Percentiles rank a stretch among this genome's conserved stretches.
These are phyloP conservation scores for Malassezia sp. DNA, from an alignment of 1,284 basidiomycete genomes.

Conservation along the genomic window DNA sequence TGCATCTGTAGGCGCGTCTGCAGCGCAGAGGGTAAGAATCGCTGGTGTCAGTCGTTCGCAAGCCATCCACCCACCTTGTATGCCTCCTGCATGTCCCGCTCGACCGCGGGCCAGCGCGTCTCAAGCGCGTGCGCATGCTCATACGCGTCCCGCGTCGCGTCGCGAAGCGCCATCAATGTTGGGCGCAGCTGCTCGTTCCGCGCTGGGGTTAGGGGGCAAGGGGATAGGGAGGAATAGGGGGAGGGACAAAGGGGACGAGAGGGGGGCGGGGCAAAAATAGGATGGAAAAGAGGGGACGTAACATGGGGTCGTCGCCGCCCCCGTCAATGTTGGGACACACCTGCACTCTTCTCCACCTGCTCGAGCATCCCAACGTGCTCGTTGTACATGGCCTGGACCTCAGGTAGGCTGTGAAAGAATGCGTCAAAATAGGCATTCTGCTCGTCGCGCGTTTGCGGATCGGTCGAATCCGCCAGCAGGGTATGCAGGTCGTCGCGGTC, in stretches of 20 bases:
- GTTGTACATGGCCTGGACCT: conserved; percentile 20
- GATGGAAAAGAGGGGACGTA: not conserved
- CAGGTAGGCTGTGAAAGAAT: conserved; percentile 23
- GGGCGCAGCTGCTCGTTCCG: conserved; percentile 27
- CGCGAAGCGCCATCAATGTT: conserved; percentile 25
- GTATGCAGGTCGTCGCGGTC: conserved; percentile 25
- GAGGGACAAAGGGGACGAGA: not conserved
- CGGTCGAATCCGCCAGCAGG: conserved; percentile 15
- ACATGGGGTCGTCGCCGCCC: not conserved
- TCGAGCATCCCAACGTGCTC: conserved; percentile 23
- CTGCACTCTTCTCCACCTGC: conserved; percentile 25
- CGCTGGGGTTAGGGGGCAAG: not conserved
- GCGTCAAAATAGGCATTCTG: conserved; percentile 27
- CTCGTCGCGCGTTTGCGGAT: not conserved
- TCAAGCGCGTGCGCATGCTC: conserved; percentile 26
- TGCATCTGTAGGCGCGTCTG: conserved; percentile 25
- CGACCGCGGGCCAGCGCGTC: conserved; percentile 20
- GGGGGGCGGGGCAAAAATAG: not conserved
- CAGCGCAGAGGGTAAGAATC: conserved; percentile 31
- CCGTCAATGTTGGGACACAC: no score
- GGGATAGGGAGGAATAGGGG: no score
- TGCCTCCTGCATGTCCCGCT: conserved; percentile 24
- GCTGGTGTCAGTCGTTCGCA: conserved; percentile 1
- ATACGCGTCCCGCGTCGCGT: conserved; percentile 28
- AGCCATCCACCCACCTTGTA: conserved; percentile 16